Evolutionary conservation across 805 yeast species (phyloP), one percentile per base, ranked within the genome.

Genomic region (Metschnikowia henanensis): DNA sequence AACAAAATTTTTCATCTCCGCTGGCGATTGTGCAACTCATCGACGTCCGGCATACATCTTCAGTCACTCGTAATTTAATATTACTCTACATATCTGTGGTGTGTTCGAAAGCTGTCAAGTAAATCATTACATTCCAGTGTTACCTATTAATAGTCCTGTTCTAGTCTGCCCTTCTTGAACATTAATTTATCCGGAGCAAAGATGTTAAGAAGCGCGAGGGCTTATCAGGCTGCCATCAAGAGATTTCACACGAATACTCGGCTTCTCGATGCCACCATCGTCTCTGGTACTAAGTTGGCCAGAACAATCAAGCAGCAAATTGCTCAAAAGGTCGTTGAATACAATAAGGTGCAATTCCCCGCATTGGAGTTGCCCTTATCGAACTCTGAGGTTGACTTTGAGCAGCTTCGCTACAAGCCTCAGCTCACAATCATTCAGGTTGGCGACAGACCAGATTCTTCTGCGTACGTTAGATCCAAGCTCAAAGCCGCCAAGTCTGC

Each of bases 381-480:
- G 20, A 51, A 49, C 35, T 46, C 39, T 4, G 52, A 50, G 26
- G 55, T 55, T 10, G 49, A 50, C 13, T 65, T 65, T 36, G 67
- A 61, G 32, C 53, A 50, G 35, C 60, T 71, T 45, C 63, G 59
- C 43, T 88, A 88, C 69, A 70, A 75, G 48, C 97, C 98, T 7
- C 75, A 77, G 42, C 73, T 92, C 56, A 83, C 87, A 30, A 90
- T 92, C 55, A 73, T 92, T 47, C 98, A 92, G 68, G 95, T 92
- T 26, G 97, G 98, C 33, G 75, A 73, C 39, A 77, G 97, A 50
- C 92, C 92, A 23, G 99, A 92, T 62, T 87, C 96, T 2, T 78
- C 87, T 12, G 87, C 96, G 9, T 92, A 92, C 67, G 97, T 92
- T 42, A 80, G 84, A 50, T 87, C 91, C 84, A 92, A 92, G 68